Evolutionary conservation across 352 stramenopile genomes (phyloP).

Genomic region (Pythium brachiatum): DNA sequence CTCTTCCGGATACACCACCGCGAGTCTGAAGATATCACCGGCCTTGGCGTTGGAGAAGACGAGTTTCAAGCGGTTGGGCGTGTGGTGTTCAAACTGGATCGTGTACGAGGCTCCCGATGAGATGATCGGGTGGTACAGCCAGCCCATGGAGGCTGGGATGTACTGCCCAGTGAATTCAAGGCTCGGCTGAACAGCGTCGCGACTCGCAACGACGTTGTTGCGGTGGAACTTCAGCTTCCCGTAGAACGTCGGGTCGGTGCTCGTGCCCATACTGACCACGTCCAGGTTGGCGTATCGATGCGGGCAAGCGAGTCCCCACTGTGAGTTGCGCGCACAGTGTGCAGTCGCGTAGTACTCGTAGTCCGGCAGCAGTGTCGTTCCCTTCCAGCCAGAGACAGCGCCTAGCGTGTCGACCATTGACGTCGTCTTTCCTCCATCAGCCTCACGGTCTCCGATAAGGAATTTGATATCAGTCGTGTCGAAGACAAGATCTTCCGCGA

Average conservation of each 20-base stretch:
- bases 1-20: constrained; percentile 27
- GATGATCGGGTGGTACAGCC: constrained; percentile 42
- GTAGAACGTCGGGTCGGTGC: constrained; percentile 21
- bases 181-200: background rate
- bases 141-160: constrained; percentile 32
- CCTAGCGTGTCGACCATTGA: constrained; percentile 28
- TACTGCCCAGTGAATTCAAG: constrained; percentile 29
- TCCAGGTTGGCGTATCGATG: constrained; percentile 45
- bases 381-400: constrained; percentile 22
- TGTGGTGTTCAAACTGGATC: constrained; percentile 29
- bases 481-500: constrained; percentile 25
- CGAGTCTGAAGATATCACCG: constrained; percentile 24
- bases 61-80: constrained; percentile 23
- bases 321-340: constrained; percentile 12
- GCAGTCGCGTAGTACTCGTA: constrained; percentile 34
- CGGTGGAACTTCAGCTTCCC: constrained; percentile 25
- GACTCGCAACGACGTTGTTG: constrained; percentile 24
- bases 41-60: constrained; percentile 27
- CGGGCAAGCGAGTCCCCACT: constrained; percentile 32
- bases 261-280: constrained; percentile 27
- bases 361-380: constrained; percentile 31
- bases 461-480: constrained; percentile 28
- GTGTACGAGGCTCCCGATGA: constrained; percentile 31
- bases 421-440: constrained; percentile 36
- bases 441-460: constrained; percentile 24